Percentiles rank a stretch among this genome's conserved stretches.
phyloP scores from a whole-genome alignment of 345 rosid genomes.

The Populus deltoides region DNA sequence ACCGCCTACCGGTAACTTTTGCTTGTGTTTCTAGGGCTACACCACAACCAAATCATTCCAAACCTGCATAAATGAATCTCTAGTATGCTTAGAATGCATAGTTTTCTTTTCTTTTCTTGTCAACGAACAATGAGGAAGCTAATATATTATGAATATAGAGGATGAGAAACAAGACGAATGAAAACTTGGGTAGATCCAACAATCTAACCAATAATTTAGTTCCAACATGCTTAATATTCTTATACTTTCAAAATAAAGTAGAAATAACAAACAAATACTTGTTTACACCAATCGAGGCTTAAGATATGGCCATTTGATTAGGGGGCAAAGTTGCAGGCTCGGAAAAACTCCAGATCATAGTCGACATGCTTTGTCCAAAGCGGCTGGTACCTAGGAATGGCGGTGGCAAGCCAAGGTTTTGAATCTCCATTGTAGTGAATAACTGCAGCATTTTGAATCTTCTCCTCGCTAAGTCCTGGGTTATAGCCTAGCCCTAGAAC shows the following conservation, averaged over 20 bases:
- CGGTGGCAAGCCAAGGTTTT: conserved; percentile 14
- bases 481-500: conserved; percentile 14
- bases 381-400: background rate
- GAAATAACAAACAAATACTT: too few species aligned
- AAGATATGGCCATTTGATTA: too few species aligned
- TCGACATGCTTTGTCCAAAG: conserved; percentile 8
- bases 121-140: background rate
- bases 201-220: too few species aligned
- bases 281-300: too few species aligned
- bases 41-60: background rate
- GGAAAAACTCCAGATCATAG: background rate
- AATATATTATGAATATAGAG: background rate
- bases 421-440: conserved; percentile 8
- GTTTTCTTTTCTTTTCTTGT: background rate
- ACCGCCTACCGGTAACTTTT: background rate
- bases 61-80: background rate
- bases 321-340: background rate
- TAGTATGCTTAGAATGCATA: background rate
- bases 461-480: background rate
- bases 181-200: too few species aligned
- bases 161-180: background rate
- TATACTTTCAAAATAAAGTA: too few species aligned
- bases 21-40: background rate
- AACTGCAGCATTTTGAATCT: conserved; percentile 6
- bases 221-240: too few species aligned